Base-by-base conservation (phyloP, 1,284 basidiomycete genomes). In the Puccinia coronata region DNA sequence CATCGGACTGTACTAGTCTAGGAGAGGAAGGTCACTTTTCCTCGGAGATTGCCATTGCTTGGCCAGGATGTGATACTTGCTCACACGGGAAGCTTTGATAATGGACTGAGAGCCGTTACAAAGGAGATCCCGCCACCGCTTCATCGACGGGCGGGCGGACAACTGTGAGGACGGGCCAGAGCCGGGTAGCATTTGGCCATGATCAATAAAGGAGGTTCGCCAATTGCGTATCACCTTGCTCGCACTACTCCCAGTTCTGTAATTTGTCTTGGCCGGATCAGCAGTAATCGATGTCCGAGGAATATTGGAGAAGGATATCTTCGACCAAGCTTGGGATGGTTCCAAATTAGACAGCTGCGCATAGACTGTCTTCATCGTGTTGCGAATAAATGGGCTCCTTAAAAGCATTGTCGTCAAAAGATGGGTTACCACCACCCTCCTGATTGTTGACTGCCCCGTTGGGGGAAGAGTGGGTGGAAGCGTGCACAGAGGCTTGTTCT, bases 381-480 rank as follows among this genome's bases (percentile, higher is more conserved):
- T 98, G 61, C 91, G 90, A 2, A 98, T 91, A 86, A 99, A 99
- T 84, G n/a, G n/a, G n/a, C n/a, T n/a, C n/a, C n/a, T n/a, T n/a
- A n/a, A n/a, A n/a, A n/a, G n/a, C n/a, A n/a, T n/a, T n/a, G n/a
- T n/a, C n/a, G n/a, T n/a, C n/a, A n/a, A n/a, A n/a, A n/a, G n/a
- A n/a, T n/a, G n/a, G n/a, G n/a, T n/a, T n/a, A n/a, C n/a, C 28
- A 14, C 53, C 36, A 23, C 8, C 20, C 16, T 75, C 43, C n/a
- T 20, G 20, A 16, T 59, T n/a, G n/a, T 36, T 16, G 11, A 41
- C 31, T 20, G 31, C 9, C 39, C 31, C 43, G 57, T 31, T 53
- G 2, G 71, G 51, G 0, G 71, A 36, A 39, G 53, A 25, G 31
- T 53, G 31, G 23, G 43, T 49, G 18, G 31, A 3, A 25, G 67